Evolutionary conservation across 345 rosid genomes (phyloP).

Genomic region (Eucalyptus sideroxylon): DNA sequence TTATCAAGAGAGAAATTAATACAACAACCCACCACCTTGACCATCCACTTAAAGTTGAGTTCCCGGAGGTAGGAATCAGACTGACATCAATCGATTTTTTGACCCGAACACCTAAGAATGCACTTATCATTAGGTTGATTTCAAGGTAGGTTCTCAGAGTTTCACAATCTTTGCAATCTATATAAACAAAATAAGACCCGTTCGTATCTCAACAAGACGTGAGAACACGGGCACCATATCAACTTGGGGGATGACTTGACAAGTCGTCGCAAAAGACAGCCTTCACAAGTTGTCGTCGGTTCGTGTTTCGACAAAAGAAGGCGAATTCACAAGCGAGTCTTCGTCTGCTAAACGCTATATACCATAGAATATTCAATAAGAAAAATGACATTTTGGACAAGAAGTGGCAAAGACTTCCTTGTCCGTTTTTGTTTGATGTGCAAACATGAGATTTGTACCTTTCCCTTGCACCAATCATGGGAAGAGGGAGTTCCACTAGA

Average conservation of each 20-base stretch:
- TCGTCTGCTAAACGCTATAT: background rate
- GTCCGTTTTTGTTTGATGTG: background rate
- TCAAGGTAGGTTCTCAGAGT: no score
- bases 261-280: background rate
- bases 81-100: no score
- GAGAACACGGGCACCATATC: background rate
- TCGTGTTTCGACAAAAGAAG: background rate
- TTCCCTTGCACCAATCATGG: no score
- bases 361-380: background rate
- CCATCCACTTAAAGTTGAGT: background rate
- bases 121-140: no score
- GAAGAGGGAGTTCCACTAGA: background rate
- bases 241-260: no score
- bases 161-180: no score
- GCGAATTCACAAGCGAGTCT: background rate
- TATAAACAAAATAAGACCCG: no score
- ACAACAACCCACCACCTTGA: background rate
- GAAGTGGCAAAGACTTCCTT: background rate
- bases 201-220: no score
- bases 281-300: background rate
- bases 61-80: no score
- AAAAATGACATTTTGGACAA: background rate
- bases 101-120: no score
- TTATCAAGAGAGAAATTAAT: background rate
- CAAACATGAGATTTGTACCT: background rate